Evolutionary conservation across 352 stramenopile genomes (phyloP), one percentile per base, ranked within the genome.

Genomic region (Pythium aquatile): DNA sequence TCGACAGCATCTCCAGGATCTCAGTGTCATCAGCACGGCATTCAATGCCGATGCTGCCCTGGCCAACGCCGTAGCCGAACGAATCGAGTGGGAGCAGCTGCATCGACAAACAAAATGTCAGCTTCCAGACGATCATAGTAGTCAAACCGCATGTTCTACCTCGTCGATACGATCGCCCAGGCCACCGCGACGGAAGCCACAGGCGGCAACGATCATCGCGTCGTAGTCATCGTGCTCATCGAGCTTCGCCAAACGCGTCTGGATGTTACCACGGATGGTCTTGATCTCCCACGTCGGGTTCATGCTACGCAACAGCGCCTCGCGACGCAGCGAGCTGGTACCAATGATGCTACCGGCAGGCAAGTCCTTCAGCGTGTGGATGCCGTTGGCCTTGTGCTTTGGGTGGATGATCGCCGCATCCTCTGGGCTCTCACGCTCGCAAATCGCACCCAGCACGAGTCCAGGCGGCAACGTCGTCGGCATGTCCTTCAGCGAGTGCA

Each of bases 401-500:
- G 87, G 82, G 70, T 96, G 85, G 47, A 96, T 83, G 26, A 96
- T 81, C 7, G 80, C 81, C 0, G 83, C 85, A 66, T 97, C 88
- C 51, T 93, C 79, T 6, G 88, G 87, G 57, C 81, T 92, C 66
- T 93, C 86, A 26, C 88, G 85, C 69, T 93, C 86, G 54, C 76
- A 87, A 61, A 97, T 93, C 20, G 81, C 86, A 35, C 69, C 87
- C 28, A 97, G 76, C 54, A 94, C 77, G 37, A 97, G 84, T 8
- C 85, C 87, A 8, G 79, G 48, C 1, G 88, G 88, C 11, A 97
- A 78, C 40, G 70, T 81, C 58, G 87, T 97, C 6, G 88, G 87
- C 87, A 97, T 95, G 58, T 97, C 88, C 65, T 97, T 97, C 14
- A 97, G 74, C 35, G 84, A 97, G 70, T 97, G 88, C 17, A 97